Percentiles rank a stretch among this genome's conserved stretches.
phyloP scores from a whole-genome alignment of 129 eudicot species.

The Chrysanthemum seticuspe region DNA sequence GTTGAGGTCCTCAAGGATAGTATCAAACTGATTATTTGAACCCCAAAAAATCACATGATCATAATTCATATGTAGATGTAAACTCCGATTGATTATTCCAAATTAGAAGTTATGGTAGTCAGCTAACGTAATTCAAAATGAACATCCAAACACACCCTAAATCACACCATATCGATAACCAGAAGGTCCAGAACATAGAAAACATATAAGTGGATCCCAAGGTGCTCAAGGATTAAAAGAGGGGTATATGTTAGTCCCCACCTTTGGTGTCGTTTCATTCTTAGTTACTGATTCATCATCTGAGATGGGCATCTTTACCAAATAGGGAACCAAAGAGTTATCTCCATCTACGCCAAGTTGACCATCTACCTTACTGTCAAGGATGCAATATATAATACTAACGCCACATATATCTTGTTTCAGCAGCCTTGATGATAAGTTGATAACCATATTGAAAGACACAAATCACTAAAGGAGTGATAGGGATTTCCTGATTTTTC shows the following conservation, averaged over 20 bases:
- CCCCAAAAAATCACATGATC: background rate
- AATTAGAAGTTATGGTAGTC: too few relatives aligned
- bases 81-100: too few relatives aligned
- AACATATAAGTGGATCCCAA: background rate
- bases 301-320: conserved; percentile 41
- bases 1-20: background rate
- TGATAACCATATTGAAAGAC: background rate
- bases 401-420: background rate
- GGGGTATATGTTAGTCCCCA: conserved; percentile 19
- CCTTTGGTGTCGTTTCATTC: conserved; percentile 52
- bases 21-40: background rate
- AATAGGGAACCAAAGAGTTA: conserved; percentile 51
- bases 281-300: conserved; percentile 33
- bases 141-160: conserved; percentile 1
- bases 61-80: background rate
- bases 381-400: conserved; percentile 27
- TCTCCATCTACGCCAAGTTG: conserved; percentile 75
- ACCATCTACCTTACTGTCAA: conserved; percentile 69
- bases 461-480: background rate
- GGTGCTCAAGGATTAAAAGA: background rate
- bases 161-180: background rate
- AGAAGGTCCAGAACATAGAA: conserved; percentile 3
- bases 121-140: background rate
- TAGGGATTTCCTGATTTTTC: too few relatives aligned
- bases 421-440: background rate